These are phyloP conservation scores for Brachypodium distachyon DNA, from an alignment of 202 grass and related monocot species.

Conservation along the genomic window DNA sequence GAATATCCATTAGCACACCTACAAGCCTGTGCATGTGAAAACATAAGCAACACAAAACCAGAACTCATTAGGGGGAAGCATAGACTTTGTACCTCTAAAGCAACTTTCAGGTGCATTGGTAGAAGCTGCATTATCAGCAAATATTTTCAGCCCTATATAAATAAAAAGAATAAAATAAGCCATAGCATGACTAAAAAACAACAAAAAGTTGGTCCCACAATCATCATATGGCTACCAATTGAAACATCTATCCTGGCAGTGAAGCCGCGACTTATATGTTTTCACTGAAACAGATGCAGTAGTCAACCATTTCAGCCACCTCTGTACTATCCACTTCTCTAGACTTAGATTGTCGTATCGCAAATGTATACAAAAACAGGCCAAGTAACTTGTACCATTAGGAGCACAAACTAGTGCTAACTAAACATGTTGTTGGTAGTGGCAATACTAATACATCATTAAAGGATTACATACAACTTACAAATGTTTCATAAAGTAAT, in stretches of 20 bases:
- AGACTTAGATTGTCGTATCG: not conserved
- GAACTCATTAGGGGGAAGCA: not conserved
- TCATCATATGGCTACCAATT: not conserved
- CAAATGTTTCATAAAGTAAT: constrained; percentile 1
- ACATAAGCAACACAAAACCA: not conserved
- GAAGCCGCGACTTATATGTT: not conserved
- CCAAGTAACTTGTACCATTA: not conserved
- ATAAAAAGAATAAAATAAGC: constrained; percentile 17
- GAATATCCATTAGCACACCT: not conserved
- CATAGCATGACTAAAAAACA: constrained; percentile 11
- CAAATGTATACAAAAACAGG: not conserved
- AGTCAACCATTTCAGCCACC: not conserved
- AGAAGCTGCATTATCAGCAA: constrained; percentile 6
- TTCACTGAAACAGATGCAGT: not conserved
- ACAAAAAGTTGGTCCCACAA: not conserved
- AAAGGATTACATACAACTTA: not conserved
- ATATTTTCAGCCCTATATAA: constrained; percentile 29
- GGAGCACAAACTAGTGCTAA: not conserved
- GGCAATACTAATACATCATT: not conserved
- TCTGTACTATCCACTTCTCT: not conserved
- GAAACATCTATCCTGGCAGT: not conserved
- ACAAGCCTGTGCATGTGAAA: not conserved
- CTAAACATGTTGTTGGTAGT: not conserved
- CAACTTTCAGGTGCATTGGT: constrained; percentile 26
- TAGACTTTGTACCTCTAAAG: constrained; percentile 41